These are phyloP conservation scores for Conticribra weissflogii DNA, from an alignment of 108 stramenopile species.

Conservation along the genomic window DNA sequence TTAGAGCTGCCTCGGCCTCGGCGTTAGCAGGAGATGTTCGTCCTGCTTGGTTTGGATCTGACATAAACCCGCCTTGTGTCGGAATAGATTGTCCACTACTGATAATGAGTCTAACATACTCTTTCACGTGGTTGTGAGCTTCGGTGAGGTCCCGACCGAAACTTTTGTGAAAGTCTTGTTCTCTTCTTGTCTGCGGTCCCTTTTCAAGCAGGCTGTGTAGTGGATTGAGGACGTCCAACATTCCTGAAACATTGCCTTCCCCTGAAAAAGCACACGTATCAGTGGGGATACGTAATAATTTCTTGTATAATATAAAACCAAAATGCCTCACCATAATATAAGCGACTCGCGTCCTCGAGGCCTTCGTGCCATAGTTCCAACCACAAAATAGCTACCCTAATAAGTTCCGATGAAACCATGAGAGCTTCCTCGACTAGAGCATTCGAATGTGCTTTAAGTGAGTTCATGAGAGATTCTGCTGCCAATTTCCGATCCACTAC, in stretches of 20 bases:
- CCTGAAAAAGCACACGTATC: no score
- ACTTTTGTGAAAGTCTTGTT: constrained; percentile 79
- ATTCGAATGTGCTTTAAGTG: constrained; percentile 82
- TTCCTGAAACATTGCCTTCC: constrained; percentile 94
- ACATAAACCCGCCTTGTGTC: constrained; percentile 54
- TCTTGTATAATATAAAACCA: no score
- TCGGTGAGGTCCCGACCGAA: constrained; percentile 84
- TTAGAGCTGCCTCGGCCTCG: constrained; percentile 88
- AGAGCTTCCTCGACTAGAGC: constrained; percentile 93
- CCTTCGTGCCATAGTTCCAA: constrained; percentile 98
- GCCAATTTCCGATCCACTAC: constrained; percentile 85
- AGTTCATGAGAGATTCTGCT: constrained; percentile 90
- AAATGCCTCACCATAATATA: constrained; percentile 94
- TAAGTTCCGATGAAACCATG: constrained; percentile 95
- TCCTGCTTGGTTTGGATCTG: constrained; percentile 24
- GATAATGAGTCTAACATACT: constrained; percentile 62
- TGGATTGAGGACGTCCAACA: constrained; percentile 87
- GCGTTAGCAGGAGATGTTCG: constrained; percentile 46
- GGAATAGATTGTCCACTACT: constrained; percentile 68
- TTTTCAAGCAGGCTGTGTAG: constrained; percentile 85
- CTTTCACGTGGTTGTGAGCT: constrained; percentile 74
- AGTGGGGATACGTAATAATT: no score
- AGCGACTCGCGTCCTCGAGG: constrained; percentile 93
- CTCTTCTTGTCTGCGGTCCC: constrained; percentile 78
- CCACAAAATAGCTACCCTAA: constrained; percentile 99